phyloP scores from a whole-genome alignment of 805 yeast species.

The Tetrapisispora fleetii region DNA sequence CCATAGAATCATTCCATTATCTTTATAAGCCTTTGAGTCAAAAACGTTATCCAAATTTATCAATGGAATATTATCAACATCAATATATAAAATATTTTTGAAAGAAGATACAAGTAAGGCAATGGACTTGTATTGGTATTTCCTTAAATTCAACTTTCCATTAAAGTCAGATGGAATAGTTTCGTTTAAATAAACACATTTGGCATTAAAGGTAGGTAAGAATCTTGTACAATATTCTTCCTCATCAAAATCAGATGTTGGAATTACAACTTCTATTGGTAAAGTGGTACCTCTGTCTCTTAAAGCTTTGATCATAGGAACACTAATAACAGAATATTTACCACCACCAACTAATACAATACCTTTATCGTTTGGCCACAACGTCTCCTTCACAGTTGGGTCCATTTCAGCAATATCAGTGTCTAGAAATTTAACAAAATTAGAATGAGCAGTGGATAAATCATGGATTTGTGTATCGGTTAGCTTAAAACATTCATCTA shows the following conservation, averaged over 20 bases:
- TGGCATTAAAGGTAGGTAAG: conserved; percentile 55
- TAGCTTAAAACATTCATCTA: conserved; percentile 13
- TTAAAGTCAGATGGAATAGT: conserved; percentile 40
- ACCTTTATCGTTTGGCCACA: conserved; percentile 40
- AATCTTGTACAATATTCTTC: conserved; percentile 55
- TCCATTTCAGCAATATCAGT: not conserved
- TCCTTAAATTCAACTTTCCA: conserved; percentile 34
- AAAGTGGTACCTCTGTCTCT: conserved; percentile 56
- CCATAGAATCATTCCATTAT: conserved; percentile 54
- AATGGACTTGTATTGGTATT: conserved; percentile 61
- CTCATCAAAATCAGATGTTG: conserved; percentile 57
- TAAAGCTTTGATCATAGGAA: conserved; percentile 42
- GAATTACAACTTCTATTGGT: conserved; percentile 79
- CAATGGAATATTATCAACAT: conserved; percentile 60
- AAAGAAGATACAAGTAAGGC: conserved; percentile 69
- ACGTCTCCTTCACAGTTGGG: not conserved
- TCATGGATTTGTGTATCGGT: conserved; percentile 6
- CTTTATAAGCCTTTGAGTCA: conserved; percentile 34
- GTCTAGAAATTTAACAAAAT: not conserved
- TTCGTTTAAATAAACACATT: conserved; percentile 46
- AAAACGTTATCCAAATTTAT: conserved; percentile 40
- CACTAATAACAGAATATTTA: conserved; percentile 51
- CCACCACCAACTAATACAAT: conserved; percentile 73
- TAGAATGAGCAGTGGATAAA: not conserved
- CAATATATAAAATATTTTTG: conserved; percentile 63